Conservation (phyloP, 768 basidiomycete species). For the Calocybe gangraenosa region DNA sequence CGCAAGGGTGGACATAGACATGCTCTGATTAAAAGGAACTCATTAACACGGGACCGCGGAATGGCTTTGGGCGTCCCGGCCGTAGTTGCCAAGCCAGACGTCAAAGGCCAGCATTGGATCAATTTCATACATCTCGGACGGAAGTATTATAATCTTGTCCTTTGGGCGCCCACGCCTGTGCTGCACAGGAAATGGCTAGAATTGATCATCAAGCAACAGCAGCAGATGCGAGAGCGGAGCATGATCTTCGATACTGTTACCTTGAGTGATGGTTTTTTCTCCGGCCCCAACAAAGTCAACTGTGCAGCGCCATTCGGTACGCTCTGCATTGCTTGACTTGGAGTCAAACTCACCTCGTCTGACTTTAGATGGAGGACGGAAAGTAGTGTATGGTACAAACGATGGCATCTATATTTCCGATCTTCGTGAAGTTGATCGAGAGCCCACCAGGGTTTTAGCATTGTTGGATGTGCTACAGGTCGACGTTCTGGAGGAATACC, state of each 20-base stretch:
- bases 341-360: conserved; percentile 2
- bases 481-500: conserved; percentile 94
- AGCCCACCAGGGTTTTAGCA: conserved; percentile 87
- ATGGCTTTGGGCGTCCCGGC: conserved; percentile 41
- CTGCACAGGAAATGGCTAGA: conserved; percentile 95
- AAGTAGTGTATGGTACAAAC: conserved; percentile 94
- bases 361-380: conserved; percentile 65
- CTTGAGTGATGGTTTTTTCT: conserved; percentile 86
- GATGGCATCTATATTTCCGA: conserved; percentile 96
- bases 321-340: conserved; percentile 30
- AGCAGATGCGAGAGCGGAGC: conserved; percentile 76
- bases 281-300: conserved; percentile 81
- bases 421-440: conserved; percentile 66
- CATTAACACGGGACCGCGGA: conserved; percentile 34
- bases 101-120: conserved; percentile 85
- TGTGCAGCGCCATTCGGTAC: conserved; percentile 87
- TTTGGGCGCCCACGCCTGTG: conserved; percentile 86
- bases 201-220: conserved; percentile 85
- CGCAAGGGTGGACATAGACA: conserved; percentile 40
- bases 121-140: conserved; percentile 93
- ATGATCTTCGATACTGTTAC: conserved; percentile 81
- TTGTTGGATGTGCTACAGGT: conserved; percentile 90
- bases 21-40: conserved; percentile 41
- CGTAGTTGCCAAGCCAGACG: conserved; percentile 50
- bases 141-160: conserved; percentile 85